These are phyloP conservation scores for Effrenium voratum DNA, from an alignment of 73 alveolate species.

Conservation along the genomic window DNA sequence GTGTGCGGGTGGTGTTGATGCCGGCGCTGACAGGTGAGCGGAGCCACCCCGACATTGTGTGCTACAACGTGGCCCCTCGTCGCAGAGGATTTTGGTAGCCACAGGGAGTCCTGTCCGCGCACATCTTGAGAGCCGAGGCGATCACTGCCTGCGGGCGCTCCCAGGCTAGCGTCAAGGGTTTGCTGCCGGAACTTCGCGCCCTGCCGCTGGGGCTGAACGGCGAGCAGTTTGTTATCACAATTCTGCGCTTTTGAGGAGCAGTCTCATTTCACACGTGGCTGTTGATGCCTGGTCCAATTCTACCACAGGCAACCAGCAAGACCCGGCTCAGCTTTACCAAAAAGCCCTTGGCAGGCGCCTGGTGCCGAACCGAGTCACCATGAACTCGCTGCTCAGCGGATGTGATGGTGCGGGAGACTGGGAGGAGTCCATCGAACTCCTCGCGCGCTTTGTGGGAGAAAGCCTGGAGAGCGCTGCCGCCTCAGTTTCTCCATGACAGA, in stretches of 20 bases:
- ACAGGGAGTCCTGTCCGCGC: neutral
- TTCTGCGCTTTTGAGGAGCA: no score
- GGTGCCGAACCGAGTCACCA: slow-evolving; percentile 9
- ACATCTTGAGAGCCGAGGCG: neutral
- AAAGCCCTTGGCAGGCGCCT: no score
- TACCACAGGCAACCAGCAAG: no score
- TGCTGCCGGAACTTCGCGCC: no score
- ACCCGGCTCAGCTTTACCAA: no score
- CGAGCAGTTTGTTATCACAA: no score
- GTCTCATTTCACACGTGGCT: no score
- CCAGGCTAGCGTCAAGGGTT: no score
- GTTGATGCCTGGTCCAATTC: no score
- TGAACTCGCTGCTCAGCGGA: slow-evolving; percentile 50
- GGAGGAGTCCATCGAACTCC: slow-evolving; percentile 2
- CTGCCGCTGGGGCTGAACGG: no score
- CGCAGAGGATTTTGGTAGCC: neutral
- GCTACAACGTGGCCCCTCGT: slow-evolving; percentile 12
- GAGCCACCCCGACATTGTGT: slow-evolving; percentile 9
- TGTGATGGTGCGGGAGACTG: slow-evolving; percentile 73
- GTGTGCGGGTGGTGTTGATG: neutral
- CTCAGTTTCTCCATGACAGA: neutral
- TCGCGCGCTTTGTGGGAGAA: neutral
- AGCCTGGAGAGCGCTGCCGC: neutral
- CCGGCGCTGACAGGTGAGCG: neutral
- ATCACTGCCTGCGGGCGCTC: slow-evolving; percentile 21